phyloP scores from a whole-genome alignment of 352 stramenopile species.

The Globisporangium acanthophoron region DNA sequence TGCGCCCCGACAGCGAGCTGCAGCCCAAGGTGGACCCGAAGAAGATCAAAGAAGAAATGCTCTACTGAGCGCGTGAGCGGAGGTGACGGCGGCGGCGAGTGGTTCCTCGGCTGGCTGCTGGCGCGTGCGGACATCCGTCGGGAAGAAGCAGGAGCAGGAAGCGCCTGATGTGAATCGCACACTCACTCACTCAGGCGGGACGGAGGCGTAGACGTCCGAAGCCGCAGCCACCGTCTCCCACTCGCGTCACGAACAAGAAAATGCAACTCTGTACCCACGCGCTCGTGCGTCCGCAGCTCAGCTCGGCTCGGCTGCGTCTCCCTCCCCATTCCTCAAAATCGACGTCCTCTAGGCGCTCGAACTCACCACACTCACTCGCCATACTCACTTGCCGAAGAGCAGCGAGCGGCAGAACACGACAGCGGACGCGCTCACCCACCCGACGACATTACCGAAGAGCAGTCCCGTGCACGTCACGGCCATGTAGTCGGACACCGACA shows the following conservation, averaged over 20 bases:
- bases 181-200: too few species aligned
- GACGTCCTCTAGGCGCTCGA: neutral
- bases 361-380: neutral
- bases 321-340: neutral
- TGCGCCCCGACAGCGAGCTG: constrained; percentile 89
- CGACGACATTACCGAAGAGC: constrained; percentile 46
- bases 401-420: constrained; percentile 54
- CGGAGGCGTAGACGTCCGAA: too few species aligned
- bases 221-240: too few species aligned
- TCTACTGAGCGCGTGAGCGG: constrained; percentile 55
- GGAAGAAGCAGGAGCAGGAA: neutral
- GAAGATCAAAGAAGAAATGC: constrained; percentile 88
- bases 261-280: too few species aligned
- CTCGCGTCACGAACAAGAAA: too few species aligned
- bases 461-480: constrained; percentile 59
- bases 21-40: constrained; percentile 93
- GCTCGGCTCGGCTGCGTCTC: too few species aligned
- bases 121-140: neutral
- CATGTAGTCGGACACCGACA: constrained; percentile 66
- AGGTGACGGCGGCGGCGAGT: neutral
- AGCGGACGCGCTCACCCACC: constrained; percentile 49
- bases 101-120: neutral
- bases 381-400: constrained; percentile 25
- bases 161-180: too few species aligned
- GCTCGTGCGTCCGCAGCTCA: too few species aligned